Percentiles rank a stretch among this genome's conserved stretches.
These are phyloP conservation scores for Hyaloscypha finlandica DNA, from an alignment of 495 filamentous ascomycete genomes.

Conservation along the genomic window DNA sequence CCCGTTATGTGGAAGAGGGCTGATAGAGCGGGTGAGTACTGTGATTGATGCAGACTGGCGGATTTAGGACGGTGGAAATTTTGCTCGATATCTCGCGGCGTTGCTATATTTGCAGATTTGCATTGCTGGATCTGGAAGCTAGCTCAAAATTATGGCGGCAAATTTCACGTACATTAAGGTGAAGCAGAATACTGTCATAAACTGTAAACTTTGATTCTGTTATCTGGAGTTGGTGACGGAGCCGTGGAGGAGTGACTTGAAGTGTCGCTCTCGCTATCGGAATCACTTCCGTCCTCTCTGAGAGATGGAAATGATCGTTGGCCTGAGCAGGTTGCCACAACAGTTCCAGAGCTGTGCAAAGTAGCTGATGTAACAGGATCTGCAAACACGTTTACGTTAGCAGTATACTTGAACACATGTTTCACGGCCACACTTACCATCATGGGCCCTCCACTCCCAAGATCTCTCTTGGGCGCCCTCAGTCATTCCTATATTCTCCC, in stretches of 20 bases:
- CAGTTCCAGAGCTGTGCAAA: conserved; percentile 66
- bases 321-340: conserved; percentile 77
- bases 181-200: conserved; percentile 27
- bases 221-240: conserved; percentile 42
- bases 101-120: conserved; percentile 15
- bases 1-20: conserved; percentile 49
- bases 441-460: conserved; percentile 62
- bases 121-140: conserved; percentile 3
- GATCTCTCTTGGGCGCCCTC: conserved; percentile 55
- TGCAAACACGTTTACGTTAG: conserved; percentile 5
- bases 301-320: conserved; percentile 37
- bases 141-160: background rate
- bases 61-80: background rate
- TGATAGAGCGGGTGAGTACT: conserved; percentile 51
- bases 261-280: conserved; percentile 1
- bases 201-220: conserved; percentile 68
- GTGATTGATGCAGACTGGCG: conserved; percentile 39
- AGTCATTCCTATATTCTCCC: conserved; percentile 61
- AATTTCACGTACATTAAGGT: background rate
- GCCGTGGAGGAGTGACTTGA: conserved; percentile 5
- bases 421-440: conserved; percentile 26
- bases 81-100: conserved; percentile 11
- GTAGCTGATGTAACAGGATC: conserved; percentile 59
- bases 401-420: background rate
- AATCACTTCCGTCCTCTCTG: background rate